Evolutionary conservation across 2,329 filamentous ascomycete species (phyloP).

Genomic region (Clarireedia monteithiana): DNA sequence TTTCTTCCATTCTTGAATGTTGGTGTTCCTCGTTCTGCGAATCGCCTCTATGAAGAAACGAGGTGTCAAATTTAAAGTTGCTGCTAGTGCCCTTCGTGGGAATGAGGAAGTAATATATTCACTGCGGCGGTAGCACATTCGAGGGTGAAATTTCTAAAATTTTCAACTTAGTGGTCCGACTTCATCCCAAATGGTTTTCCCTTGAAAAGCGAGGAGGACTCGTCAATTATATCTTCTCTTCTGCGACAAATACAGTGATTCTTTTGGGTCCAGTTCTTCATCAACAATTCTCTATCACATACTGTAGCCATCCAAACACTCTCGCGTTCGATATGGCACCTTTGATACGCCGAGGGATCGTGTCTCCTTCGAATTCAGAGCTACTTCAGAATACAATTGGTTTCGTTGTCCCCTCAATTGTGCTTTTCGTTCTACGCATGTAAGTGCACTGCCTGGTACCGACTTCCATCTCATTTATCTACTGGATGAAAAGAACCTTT

Average conservation of each 20-base stretch:
- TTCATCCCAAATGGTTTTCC: background rate
- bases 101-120: background rate
- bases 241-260: no score
- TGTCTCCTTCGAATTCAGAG: conserved; percentile 15
- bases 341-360: conserved; percentile 6
- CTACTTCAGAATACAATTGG: conserved; percentile 19
- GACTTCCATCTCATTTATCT: background rate
- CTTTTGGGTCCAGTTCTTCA: no score
- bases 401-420: conserved; percentile 15
- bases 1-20: background rate
- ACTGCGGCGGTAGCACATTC: no score
- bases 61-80: conserved; percentile 7
- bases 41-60: conserved; percentile 5
- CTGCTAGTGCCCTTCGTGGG: conserved; percentile 1
- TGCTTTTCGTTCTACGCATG: conserved; percentile 16
- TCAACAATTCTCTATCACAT: background rate
- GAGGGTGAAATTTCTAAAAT: background rate
- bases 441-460: conserved; percentile 9
- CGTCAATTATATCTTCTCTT: background rate
- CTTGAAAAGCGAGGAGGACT: background rate
- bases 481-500: background rate
- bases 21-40: background rate
- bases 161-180: background rate
- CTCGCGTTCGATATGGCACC: background rate
- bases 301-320: background rate